Conservation (phyloP, 169 alveolate species). For the Besnoitia besnoiti region DNA sequence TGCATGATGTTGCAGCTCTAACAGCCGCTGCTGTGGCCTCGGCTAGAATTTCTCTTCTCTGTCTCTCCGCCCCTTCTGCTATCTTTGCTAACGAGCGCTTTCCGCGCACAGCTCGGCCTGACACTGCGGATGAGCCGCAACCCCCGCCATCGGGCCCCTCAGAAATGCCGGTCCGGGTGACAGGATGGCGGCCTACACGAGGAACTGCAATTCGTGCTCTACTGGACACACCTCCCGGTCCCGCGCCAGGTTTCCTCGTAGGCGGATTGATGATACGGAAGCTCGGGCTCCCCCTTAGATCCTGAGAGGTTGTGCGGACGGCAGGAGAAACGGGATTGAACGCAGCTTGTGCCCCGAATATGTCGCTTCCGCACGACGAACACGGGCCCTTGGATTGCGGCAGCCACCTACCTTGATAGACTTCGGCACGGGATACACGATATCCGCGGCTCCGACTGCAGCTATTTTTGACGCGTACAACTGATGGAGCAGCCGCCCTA, state of each 20-base stretch:
- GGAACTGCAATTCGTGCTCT: background rate
- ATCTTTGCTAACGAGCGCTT: constrained; percentile 1
- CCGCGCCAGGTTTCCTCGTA: background rate
- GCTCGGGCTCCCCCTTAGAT: background rate
- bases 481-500: constrained; percentile 28
- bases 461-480: background rate
- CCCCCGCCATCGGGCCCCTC: background rate
- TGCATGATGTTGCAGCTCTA: background rate
- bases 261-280: background rate
- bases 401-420: background rate
- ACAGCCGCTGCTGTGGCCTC: background rate
- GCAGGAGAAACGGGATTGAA: background rate
- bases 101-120: background rate
- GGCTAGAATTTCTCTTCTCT: background rate
- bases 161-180: background rate
- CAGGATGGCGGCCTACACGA: constrained; percentile 38
- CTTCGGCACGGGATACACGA: constrained; percentile 14
- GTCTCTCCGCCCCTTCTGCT: background rate
- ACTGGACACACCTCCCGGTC: background rate
- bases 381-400: background rate
- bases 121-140: background rate
- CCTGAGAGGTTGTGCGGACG: background rate
- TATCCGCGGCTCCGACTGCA: background rate
- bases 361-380: no score
- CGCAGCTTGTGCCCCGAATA: no score